Conservation (phyloP, 768 basidiomycete species). For the Paxillus ammoniavirescens region DNA sequence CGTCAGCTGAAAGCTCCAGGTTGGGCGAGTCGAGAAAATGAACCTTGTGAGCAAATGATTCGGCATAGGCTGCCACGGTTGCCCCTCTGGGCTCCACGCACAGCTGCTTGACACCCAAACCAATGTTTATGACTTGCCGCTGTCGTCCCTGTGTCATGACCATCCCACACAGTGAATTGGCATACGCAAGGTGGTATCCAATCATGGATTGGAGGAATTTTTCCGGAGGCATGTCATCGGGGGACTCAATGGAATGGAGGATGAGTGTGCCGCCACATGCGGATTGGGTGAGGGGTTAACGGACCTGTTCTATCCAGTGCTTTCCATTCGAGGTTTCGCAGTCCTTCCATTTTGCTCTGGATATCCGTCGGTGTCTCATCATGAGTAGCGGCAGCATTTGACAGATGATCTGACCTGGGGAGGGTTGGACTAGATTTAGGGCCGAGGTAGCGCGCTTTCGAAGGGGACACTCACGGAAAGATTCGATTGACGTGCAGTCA, state of each 20-base stretch:
- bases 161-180: conserved; percentile 76
- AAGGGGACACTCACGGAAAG: conserved; percentile 54
- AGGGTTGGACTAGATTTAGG: not conserved
- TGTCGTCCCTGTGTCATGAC: conserved; percentile 79
- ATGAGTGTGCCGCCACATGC: conserved; percentile 3
- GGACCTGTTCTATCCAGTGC: conserved; percentile 80
- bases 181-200: conserved; percentile 71
- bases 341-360: conserved; percentile 72
- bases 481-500: conserved; percentile 57
- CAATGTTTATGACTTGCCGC: conserved; percentile 77
- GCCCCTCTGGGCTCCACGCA: conserved; percentile 60
- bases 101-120: conserved; percentile 73
- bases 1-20: not conserved
- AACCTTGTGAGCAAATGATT: conserved; percentile 77
- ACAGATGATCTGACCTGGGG: conserved; percentile 64
- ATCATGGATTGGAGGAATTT: conserved; percentile 73
- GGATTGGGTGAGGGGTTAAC: conserved; percentile 12
- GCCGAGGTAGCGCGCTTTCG: not conserved
- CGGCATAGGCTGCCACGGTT: conserved; percentile 60
- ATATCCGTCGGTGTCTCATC: conserved; percentile 83
- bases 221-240: conserved; percentile 61
- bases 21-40: conserved; percentile 14
- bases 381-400: conserved; percentile 77
- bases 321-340: conserved; percentile 60
- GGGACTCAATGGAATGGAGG: conserved; percentile 34